Conservation (phyloP, 2,329 filamentous ascomycete species). For the Hypomyces perniciosus region DNA sequence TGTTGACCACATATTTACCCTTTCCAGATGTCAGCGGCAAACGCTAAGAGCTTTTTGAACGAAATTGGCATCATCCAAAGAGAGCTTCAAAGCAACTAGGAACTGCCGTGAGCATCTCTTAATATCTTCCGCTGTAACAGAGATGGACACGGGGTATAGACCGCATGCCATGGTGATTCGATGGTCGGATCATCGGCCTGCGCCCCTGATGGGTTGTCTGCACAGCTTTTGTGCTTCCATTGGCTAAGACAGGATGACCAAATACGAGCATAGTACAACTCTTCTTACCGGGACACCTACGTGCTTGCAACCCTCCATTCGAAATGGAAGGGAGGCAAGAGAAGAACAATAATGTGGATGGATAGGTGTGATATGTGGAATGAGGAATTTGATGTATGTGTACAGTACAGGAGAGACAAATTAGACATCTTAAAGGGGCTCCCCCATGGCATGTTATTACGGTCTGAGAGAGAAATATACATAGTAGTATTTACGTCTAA, state of each 20-base stretch:
- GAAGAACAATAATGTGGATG: background rate
- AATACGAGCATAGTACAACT: background rate
- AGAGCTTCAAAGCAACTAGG: slow-evolving; percentile 39
- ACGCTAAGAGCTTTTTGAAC: slow-evolving; percentile 46
- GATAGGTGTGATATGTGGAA: background rate
- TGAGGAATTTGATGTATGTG: slow-evolving; percentile 3
- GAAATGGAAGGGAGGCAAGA: background rate
- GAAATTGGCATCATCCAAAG: slow-evolving; percentile 45
- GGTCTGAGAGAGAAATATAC: background rate
- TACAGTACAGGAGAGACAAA: slow-evolving; percentile 10
- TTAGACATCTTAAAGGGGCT: slow-evolving; percentile 5
- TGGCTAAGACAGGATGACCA: background rate
- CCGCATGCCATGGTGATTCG: background rate
- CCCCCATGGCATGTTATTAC: slow-evolving; percentile 1
- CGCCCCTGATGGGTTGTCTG: background rate
- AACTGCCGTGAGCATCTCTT: background rate
- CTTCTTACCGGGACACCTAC: background rate
- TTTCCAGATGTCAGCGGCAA: slow-evolving; percentile 47
- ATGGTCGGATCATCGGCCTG: background rate
- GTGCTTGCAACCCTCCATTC: too few relatives aligned
- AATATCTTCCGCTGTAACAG: background rate
- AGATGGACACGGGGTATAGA: background rate
- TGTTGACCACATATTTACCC: background rate
- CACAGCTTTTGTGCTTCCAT: background rate
- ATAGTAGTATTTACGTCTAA: too few relatives aligned